Percentiles rank a stretch among this genome's conserved stretches.
These are phyloP conservation scores for Termitomyces sp. DNA, from an alignment of 768 basidiomycete genomes.

Conservation along the genomic window DNA sequence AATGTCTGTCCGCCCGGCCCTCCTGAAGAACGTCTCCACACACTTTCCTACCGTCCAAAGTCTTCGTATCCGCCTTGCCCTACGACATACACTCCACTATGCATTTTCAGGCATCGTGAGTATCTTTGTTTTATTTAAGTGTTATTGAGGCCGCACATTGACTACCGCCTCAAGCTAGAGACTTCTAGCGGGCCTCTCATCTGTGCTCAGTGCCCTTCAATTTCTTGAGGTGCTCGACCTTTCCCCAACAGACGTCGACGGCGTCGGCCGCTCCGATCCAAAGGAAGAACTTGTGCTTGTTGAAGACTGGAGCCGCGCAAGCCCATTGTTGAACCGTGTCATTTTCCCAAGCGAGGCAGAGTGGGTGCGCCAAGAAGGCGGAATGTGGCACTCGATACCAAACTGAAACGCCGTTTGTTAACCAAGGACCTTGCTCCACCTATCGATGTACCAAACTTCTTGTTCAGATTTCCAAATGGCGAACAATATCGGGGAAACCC, in stretches of 20 bases:
- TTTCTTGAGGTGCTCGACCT: constrained; percentile 51
- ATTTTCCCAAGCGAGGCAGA: constrained; percentile 53
- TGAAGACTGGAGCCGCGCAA: constrained; percentile 47
- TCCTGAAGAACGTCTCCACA: constrained; percentile 50
- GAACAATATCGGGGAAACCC: background rate
- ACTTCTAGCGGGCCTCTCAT: constrained; percentile 54
- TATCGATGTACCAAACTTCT: background rate
- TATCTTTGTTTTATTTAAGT: constrained; percentile 10
- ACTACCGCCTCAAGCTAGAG: constrained; percentile 30
- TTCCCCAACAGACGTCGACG: constrained; percentile 51
- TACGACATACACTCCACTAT: constrained; percentile 63
- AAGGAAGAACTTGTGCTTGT: constrained; percentile 51
- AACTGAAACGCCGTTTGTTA: background rate
- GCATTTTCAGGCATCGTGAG: constrained; percentile 64
- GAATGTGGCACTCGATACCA: constrained; percentile 25
- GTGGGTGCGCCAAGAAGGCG: constrained; percentile 36
- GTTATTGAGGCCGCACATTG: background rate
- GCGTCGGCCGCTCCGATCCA: constrained; percentile 34
- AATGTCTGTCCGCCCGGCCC: constrained; percentile 52
- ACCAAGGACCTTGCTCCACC: background rate
- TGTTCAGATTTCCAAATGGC: background rate
- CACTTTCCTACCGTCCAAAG: constrained; percentile 45
- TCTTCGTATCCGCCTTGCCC: constrained; percentile 52
- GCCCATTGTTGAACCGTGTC: constrained; percentile 47
- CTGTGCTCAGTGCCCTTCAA: constrained; percentile 47